Conservation (phyloP, 805 yeast genomes). For the Candida khao-thaluensis region DNA sequence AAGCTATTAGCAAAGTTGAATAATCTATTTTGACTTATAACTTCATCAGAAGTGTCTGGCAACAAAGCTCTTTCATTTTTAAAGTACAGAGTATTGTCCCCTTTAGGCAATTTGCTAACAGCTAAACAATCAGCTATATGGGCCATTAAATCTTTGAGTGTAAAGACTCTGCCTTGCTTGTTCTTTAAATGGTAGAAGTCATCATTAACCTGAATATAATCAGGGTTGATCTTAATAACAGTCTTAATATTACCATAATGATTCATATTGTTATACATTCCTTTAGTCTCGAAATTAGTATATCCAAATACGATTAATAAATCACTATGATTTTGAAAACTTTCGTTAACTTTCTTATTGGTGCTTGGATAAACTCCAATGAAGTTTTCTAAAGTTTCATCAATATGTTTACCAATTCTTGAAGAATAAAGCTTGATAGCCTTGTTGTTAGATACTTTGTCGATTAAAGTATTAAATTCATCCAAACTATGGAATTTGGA, state of each 20-base stretch:
- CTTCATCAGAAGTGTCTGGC: slow-evolving; percentile 1
- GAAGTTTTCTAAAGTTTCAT: slow-evolving; percentile 65
- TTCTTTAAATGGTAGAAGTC: slow-evolving; percentile 22
- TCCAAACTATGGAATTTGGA: slow-evolving; percentile 55
- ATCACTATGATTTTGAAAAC: slow-evolving; percentile 53
- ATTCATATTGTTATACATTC: slow-evolving; percentile 17
- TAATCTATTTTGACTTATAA: slow-evolving; percentile 30
- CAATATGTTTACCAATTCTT: slow-evolving; percentile 68
- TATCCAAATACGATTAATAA: slow-evolving; percentile 71
- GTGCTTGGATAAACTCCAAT: slow-evolving; percentile 62
- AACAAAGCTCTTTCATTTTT: background rate
- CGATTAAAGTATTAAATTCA: slow-evolving; percentile 50
- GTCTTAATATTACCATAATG: slow-evolving; percentile 23
- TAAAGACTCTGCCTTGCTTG: slow-evolving; percentile 27
- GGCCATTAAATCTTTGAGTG: slow-evolving; percentile 33
- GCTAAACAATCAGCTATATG: slow-evolving; percentile 14
- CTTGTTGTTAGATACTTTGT: slow-evolving; percentile 30
- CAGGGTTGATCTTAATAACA: slow-evolving; percentile 41
- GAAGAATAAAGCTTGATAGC: slow-evolving; percentile 52
- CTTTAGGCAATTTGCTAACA: slow-evolving; percentile 12
- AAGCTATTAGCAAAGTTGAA: slow-evolving; percentile 32
- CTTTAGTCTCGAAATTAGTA: slow-evolving; percentile 37
- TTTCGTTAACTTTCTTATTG: slow-evolving; percentile 16
- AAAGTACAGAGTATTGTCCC: slow-evolving; percentile 19
- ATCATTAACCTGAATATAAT: slow-evolving; percentile 38